A percentile compares a stretch with the other conserved stretches of the same genome.
These are phyloP conservation scores for Pyricularia pennisetigena DNA, from an alignment of 2,329 filamentous ascomycete genomes.

Conservation along the genomic window DNA sequence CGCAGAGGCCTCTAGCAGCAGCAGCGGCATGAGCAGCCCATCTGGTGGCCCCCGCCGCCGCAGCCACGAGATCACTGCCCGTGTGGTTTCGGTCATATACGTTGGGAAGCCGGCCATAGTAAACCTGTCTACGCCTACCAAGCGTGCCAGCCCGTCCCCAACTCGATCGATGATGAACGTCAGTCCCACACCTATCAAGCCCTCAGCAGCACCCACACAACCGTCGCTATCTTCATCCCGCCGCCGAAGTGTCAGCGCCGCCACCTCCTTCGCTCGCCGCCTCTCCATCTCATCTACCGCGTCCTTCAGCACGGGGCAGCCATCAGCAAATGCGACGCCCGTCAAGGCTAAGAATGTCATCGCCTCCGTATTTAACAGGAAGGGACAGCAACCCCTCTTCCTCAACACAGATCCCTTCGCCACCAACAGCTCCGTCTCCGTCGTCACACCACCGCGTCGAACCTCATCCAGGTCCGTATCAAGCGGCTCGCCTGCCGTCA, in stretches of 20 bases:
- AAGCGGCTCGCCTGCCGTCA: conserved; percentile 2
- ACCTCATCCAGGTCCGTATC: neutral
- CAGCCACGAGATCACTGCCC: conserved; percentile 46
- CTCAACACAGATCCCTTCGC: conserved; percentile 46
- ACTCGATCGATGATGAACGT: conserved; percentile 26
- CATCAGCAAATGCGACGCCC: conserved; percentile 13
- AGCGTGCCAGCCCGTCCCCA: conserved; percentile 24
- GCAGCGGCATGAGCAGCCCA: conserved; percentile 4
- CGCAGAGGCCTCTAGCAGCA: neutral
- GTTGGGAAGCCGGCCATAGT: conserved; percentile 50
- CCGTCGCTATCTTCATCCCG: neutral
- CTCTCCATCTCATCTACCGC: conserved; percentile 25
- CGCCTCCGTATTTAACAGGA: conserved; percentile 21
- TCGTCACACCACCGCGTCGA: conserved; percentile 6
- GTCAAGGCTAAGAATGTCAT: conserved; percentile 32
- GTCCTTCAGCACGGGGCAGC: conserved; percentile 26
- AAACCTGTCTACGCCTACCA: conserved; percentile 28
- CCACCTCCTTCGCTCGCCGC: conserved; percentile 29
- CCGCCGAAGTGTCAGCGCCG: conserved; percentile 4
- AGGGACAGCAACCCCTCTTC: conserved; percentile 32
- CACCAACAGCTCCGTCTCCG: conserved; percentile 22
- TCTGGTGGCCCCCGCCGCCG: conserved; percentile 19
- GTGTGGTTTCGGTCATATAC: conserved; percentile 48
- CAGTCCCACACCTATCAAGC: conserved; percentile 12
- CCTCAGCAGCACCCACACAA: neutral